A percentile compares a stretch with the other conserved stretches of the same genome.
These are phyloP conservation scores for Avena eriantha DNA, from an alignment of 176 grass and related monocot genomes.

Conservation along the genomic window DNA sequence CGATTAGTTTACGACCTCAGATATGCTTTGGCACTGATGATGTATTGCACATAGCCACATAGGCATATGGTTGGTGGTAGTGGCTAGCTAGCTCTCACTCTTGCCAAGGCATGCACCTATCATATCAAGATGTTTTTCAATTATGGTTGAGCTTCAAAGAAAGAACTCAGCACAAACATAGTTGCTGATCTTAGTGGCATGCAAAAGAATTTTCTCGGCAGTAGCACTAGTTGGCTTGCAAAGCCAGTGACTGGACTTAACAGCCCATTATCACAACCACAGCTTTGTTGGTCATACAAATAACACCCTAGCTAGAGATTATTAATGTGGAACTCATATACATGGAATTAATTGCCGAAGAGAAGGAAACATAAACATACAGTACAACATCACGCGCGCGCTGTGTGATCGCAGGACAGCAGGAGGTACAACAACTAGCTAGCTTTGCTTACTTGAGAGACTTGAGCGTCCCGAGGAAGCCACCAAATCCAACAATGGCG, in stretches of 20 bases:
- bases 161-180: not conserved
- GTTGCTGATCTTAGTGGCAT: not conserved
- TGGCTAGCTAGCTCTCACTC: not conserved
- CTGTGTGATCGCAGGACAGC: too few relatives aligned
- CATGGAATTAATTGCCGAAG: too few relatives aligned
- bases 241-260: too few relatives aligned
- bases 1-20: not conserved
- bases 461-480: not conserved
- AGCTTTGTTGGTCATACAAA: too few relatives aligned
- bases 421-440: too few relatives aligned
- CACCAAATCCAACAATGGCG: not conserved
- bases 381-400: too few relatives aligned
- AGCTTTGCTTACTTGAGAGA: not conserved
- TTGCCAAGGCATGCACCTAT: not conserved
- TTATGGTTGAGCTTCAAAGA: not conserved
- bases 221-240: too few relatives aligned
- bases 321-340: too few relatives aligned
- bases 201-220: not conserved
- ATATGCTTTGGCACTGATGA: not conserved
- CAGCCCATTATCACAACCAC: too few relatives aligned
- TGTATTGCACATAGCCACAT: not conserved
- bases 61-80: conserved; percentile 7
- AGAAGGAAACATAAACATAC: too few relatives aligned
- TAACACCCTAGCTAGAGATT: too few relatives aligned
- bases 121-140: not conserved